Evolutionary conservation across 2,329 filamentous ascomycete genomes (phyloP).

Genomic region (Neonectria magnoliae): DNA sequence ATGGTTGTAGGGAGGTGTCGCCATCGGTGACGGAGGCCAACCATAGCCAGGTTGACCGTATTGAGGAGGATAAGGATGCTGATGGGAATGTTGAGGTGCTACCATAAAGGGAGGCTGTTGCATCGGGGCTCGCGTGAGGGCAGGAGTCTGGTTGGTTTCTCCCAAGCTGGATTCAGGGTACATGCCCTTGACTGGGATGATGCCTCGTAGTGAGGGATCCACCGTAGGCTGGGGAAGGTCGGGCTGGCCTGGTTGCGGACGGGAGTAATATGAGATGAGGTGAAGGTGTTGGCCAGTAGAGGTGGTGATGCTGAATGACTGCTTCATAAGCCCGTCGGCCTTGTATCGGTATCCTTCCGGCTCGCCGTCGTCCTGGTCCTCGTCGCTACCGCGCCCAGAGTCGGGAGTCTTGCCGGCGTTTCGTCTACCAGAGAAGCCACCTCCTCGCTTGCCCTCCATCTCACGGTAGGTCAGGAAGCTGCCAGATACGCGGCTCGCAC

Average conservation of each 20-base stretch:
- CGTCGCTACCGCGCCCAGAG: constrained; percentile 82
- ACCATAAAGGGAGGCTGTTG: constrained; percentile 55
- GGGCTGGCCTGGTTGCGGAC: constrained; percentile 76
- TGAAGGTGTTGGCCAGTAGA: constrained; percentile 89
- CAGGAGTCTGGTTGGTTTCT: constrained; percentile 82
- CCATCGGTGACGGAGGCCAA: constrained; percentile 66
- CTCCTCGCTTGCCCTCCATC: constrained; percentile 98
- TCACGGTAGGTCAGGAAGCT: constrained; percentile 98
- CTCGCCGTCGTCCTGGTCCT: constrained; percentile 84
- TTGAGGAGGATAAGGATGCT: constrained; percentile 49
- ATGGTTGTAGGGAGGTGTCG: constrained; percentile 64
- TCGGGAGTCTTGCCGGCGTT: constrained; percentile 82
- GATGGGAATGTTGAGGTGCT: constrained; percentile 47
- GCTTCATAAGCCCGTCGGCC: constrained; percentile 97
- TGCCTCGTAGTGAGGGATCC: constrained; percentile 82
- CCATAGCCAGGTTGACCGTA: constrained; percentile 58
- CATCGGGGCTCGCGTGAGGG: constrained; percentile 80
- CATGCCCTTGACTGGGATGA: constrained; percentile 90
- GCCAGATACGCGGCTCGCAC: constrained; percentile 93
- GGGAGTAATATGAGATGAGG: constrained; percentile 95
- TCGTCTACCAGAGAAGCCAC: constrained; percentile 71
- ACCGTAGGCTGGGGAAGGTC: constrained; percentile 83
- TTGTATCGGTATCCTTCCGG: constrained; percentile 95
- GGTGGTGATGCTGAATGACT: constrained; percentile 99
- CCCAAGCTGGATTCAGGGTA: constrained; percentile 96